Conservation (phyloP, 2,329 filamentous ascomycete genomes). For the Exserohilum rostratum region DNA sequence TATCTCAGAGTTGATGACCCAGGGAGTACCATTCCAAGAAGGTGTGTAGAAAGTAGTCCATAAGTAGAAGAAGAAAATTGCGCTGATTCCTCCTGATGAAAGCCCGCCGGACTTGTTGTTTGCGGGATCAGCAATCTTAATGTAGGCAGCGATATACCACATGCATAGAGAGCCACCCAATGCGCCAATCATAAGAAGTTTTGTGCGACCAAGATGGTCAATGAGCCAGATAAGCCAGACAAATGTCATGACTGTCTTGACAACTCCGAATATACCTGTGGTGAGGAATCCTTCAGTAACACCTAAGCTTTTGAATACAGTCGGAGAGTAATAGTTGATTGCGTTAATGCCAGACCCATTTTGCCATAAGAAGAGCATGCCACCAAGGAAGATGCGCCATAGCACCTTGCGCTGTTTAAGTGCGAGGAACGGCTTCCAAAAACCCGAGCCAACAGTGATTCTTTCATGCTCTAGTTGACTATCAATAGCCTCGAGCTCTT, state of each 20-base stretch:
- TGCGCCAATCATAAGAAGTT: constrained; percentile 69
- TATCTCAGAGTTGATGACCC: constrained; percentile 77
- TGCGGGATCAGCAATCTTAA: constrained; percentile 57
- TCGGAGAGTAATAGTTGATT: constrained; percentile 75
- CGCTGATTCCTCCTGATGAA: constrained; percentile 61
- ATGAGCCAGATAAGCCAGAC: constrained; percentile 73
- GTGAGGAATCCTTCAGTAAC: constrained; percentile 67
- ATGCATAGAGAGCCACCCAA: constrained; percentile 66
- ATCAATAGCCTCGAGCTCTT: constrained; percentile 75
- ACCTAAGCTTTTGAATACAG: constrained; percentile 71
- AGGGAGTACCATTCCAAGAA: constrained; percentile 74
- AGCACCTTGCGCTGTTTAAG: constrained; percentile 59
- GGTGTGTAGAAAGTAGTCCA: constrained; percentile 76
- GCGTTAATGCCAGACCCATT: constrained; percentile 79
- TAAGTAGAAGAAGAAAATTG: constrained; percentile 75
- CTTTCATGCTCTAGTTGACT: constrained; percentile 70
- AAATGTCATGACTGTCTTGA: constrained; percentile 70
- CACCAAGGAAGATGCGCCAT: constrained; percentile 75
- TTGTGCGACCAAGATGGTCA: constrained; percentile 67
- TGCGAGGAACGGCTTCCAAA: constrained; percentile 64
- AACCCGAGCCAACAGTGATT: constrained; percentile 69
- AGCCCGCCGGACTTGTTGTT: constrained; percentile 44
- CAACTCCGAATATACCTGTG: constrained; percentile 55
- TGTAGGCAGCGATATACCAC: constrained; percentile 68
- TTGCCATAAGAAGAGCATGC: constrained; percentile 78